These are phyloP conservation scores for Mytilinidion resinicola DNA, from an alignment of 495 filamentous ascomycete species.

Conservation along the genomic window DNA sequence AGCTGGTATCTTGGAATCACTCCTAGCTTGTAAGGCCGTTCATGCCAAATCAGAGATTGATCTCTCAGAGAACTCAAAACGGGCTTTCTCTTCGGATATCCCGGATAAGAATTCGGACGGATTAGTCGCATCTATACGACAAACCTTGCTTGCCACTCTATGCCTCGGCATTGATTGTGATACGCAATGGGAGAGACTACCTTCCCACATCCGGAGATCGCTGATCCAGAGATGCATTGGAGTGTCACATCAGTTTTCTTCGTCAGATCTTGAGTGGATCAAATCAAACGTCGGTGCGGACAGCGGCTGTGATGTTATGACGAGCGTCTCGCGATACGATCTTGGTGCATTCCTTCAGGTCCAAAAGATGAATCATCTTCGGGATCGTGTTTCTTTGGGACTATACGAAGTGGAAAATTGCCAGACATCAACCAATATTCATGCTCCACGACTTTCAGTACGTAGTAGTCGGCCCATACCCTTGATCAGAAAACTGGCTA, in stretches of 20 bases:
- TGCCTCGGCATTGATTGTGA: conserved; percentile 32
- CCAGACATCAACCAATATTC: conserved; percentile 24
- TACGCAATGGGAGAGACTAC: conserved; percentile 31
- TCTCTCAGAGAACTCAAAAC: conserved; percentile 31
- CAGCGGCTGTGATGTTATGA: conserved; percentile 23
- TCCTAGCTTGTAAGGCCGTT: conserved; percentile 32
- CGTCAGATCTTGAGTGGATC: conserved; percentile 28
- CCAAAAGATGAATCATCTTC: conserved; percentile 28
- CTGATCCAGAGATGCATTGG: conserved; percentile 30
- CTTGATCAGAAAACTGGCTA: conserved; percentile 3
- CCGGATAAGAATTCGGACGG: background rate
- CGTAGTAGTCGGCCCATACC: conserved; percentile 17
- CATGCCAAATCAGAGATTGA: conserved; percentile 7
- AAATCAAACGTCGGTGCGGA: conserved; percentile 21
- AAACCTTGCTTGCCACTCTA: conserved; percentile 27
- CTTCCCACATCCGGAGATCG: conserved; percentile 22
- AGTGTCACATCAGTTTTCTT: conserved; percentile 15
- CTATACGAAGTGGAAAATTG: conserved; percentile 19
- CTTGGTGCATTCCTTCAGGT: conserved; percentile 27
- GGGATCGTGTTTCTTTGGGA: conserved; percentile 10
- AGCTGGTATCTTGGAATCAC: conserved; percentile 43
- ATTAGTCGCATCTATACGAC: conserved; percentile 17
- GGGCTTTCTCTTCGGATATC: conserved; percentile 10
- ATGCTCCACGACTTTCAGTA: conserved; percentile 15
- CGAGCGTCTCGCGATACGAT: conserved; percentile 29